Evolutionary conservation across 2,329 filamentous ascomycete species (phyloP).

Genomic region (Penicillium sp.): DNA sequence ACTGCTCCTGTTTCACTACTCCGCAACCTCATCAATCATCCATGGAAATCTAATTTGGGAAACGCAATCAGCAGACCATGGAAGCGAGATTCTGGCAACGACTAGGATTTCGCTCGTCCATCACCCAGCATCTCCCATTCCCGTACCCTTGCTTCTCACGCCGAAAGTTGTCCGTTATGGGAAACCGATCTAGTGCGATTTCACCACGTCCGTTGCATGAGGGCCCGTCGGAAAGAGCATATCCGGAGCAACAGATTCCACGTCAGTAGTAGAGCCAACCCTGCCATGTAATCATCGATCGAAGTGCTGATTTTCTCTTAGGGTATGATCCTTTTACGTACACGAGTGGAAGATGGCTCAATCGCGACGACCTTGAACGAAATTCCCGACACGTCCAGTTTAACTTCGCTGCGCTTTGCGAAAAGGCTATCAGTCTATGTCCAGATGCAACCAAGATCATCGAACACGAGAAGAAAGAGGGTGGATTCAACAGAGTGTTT

Average conservation of each 20-base stretch:
- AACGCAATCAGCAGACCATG: no score
- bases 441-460: conserved; percentile 33
- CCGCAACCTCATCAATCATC: no score
- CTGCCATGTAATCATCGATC: not conserved
- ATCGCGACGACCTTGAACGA: conserved; percentile 37
- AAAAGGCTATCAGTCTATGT: conserved; percentile 32
- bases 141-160: no score
- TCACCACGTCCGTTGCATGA: not conserved
- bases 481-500: conserved; percentile 44
- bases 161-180: no score
- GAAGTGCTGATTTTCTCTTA: not conserved
- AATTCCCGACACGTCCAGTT: conserved; percentile 37
- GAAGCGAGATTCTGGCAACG: no score
- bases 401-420: conserved; percentile 39
- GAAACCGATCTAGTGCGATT: not conserved
- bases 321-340: conserved; percentile 28
- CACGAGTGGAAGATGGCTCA: conserved; percentile 37
- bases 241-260: not conserved
- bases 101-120: no score
- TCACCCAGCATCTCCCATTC: no score
- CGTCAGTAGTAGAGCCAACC: not conserved
- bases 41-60: no score
- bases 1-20: no score
- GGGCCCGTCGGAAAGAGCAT: not conserved
- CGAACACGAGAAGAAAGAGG: conserved; percentile 42